Base-by-base conservation (phyloP, 2,329 filamentous ascomycete genomes). In the Botrytis deweyae region DNA sequence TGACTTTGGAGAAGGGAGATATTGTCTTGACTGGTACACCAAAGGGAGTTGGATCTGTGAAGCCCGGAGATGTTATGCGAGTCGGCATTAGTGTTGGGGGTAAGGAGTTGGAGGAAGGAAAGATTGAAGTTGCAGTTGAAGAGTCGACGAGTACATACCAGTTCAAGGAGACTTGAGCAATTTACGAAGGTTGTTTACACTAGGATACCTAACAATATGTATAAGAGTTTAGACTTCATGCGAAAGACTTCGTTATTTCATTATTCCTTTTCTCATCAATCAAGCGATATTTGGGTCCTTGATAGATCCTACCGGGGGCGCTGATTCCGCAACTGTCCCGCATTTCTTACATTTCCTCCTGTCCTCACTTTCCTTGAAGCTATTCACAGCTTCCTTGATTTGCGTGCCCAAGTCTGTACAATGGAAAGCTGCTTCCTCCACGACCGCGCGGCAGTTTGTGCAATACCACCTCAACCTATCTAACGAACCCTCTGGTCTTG, bases 1-100 rank as follows among this genome's bases (percentile, higher is more conserved):
- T 98, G 94, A 94, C 94, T 14, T 86, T 99, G 74, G 92, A 97
- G 83, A 89, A 92, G 80, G 96, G 95, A 67, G 96, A 99, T 83
- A 91, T 99, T 80, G 90, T 99, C 67, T 85, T 99, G 78, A 99
- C 96, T n/a, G 96, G 96, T 29, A 99, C 96, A 69, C 96, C 96
- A 68, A 98, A 98, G 85, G 96, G 96, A 20, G 96, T 99, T 2
- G 96, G 96, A 1, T 87, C 91, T 33, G 94, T 97, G 2, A 89
- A 90, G 75, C 90, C 93, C 1, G 96, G 96, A 3, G 95, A 99
- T 84, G 86, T 95, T 46, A 93, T 99, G 88, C 91, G 88, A 76
- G 95, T 93, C 40, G 94, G 94, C 6, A 86, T 98, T 78, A 90
- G 89, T 81, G 90, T 97, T 44, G 86, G 88, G 73, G 95, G 95